Conservation (phyloP, 495 filamentous ascomycete species). For the Penicillium diatomitis region DNA sequence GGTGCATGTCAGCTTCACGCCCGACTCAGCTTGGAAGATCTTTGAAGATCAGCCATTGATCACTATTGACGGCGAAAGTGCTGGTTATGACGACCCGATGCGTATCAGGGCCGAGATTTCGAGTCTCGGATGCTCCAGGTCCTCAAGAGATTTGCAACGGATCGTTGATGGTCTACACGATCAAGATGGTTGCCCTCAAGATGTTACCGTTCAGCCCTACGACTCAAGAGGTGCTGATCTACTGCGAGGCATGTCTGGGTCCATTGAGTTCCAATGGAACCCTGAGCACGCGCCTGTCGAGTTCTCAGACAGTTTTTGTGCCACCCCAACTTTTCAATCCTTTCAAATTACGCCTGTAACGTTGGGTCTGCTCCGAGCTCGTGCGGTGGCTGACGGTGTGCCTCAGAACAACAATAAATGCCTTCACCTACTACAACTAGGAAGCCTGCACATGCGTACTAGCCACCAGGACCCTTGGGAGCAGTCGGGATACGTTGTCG, state of each 20-base stretch:
- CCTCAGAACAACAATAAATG: conserved; percentile 6
- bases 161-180: conserved; percentile 27
- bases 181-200: conserved; percentile 14
- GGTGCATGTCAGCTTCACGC: conserved; percentile 10
- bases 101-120: conserved; percentile 23
- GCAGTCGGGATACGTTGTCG: conserved; percentile 28
- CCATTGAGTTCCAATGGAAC: conserved; percentile 22
- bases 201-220: conserved; percentile 8
- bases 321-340: conserved; percentile 4
- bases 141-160: conserved; percentile 12
- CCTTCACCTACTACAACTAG: conserved; percentile 30
- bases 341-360: conserved; percentile 8
- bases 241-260: background rate
- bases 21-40: conserved; percentile 6
- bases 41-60: conserved; percentile 20
- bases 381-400: conserved; percentile 8
- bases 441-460: conserved; percentile 18
- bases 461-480: conserved; percentile 13
- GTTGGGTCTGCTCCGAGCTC: conserved; percentile 26
- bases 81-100: conserved; percentile 17
- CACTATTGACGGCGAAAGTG: conserved; percentile 18
- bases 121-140: conserved; percentile 26
- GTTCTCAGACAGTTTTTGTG: conserved; percentile 9
- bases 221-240: background rate
- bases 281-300: conserved; percentile 24